Conservation (phyloP, 306 rosid species). For the Cicer cuneatum region DNA sequence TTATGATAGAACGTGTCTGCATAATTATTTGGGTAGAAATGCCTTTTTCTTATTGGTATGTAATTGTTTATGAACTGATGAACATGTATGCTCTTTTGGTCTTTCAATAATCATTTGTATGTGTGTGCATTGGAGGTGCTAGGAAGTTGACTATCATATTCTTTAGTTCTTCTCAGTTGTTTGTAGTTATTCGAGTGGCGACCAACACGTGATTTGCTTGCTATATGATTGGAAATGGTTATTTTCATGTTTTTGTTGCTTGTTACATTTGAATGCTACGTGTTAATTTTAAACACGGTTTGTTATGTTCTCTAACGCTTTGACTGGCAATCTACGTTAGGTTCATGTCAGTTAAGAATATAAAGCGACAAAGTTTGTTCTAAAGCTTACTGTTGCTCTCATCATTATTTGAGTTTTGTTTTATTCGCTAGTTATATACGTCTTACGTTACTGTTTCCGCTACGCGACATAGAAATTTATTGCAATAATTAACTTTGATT, state of each 20-base stretch:
- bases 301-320: background rate
- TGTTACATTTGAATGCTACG: background rate
- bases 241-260: slow-evolving; percentile 6
- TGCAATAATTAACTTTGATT: slow-evolving; percentile 21
- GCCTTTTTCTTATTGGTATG: slow-evolving; percentile 29
- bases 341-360: slow-evolving; percentile 13
- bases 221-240: background rate
- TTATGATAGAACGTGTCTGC: slow-evolving; percentile 20
- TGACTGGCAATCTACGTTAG: background rate
- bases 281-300: slow-evolving; percentile 11
- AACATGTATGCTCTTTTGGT: slow-evolving; percentile 18
- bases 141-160: slow-evolving; percentile 32
- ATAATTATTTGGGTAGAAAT: background rate
- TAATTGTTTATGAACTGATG: background rate
- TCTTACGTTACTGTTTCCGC: slow-evolving; percentile 18
- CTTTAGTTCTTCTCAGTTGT: slow-evolving; percentile 7
- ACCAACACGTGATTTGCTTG: background rate
- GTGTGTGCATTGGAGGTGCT: slow-evolving; percentile 5
- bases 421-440: background rate
- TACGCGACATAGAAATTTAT: slow-evolving; percentile 21
- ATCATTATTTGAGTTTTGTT: slow-evolving; percentile 17
- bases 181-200: background rate
- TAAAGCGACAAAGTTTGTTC: slow-evolving; percentile 5
- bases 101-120: slow-evolving; percentile 25
- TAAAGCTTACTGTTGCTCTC: slow-evolving; percentile 2